Base-by-base conservation (phyloP, 768 basidiomycete genomes). In the Lactarius trivialis region DNA sequence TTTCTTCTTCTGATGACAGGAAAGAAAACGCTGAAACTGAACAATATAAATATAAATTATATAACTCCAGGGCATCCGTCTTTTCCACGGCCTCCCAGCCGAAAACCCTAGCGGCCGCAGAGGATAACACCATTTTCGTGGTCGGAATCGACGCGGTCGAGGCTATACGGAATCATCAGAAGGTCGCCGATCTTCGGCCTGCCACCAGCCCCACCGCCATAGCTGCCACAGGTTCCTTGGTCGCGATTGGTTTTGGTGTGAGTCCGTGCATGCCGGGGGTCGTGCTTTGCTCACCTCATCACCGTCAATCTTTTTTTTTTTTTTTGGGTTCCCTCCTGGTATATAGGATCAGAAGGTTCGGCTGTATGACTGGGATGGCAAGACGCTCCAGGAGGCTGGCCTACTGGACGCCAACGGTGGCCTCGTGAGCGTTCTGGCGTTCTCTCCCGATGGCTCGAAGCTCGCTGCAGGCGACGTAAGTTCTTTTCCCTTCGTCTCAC, bases 391-490 rank as follows among this genome's bases (percentile, higher is more conserved):
- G 52, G 85, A 88, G 70, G 72, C 70, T 32, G 81, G 73, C 0
- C 76, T 82, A 2, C 76, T 90, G 9, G 85, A 87, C 65, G 85
- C 83, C 34, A 88, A 89, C 71, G 82, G 81, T 66, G 89, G 85
- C 15, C 75, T 82, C 7, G 76, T 98, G 21, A 86, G 85, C 45
- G 84, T 85, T 0, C 72, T 98, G 7, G 82, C 89, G 0, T 89
- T 97, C 74, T 90, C 91, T 0, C 83, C 85, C 0, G 85, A 96
- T 71, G 90, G 89, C 0, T 76, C 75, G 24, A 74, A 85, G 39
- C 78, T 98, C 12, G 92, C 89, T 57, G 81, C 86, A 7, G 96
- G 95, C 52, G 93, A 98, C 74, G 93, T 95, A 68, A 74, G 90
- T 80, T 24, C 4, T 12, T n/a, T 12, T 24, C 11, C n/a, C 12